These are phyloP conservation scores for Phytophthora kernoviae DNA, from an alignment of 352 stramenopile genomes.

Conservation along the genomic window DNA sequence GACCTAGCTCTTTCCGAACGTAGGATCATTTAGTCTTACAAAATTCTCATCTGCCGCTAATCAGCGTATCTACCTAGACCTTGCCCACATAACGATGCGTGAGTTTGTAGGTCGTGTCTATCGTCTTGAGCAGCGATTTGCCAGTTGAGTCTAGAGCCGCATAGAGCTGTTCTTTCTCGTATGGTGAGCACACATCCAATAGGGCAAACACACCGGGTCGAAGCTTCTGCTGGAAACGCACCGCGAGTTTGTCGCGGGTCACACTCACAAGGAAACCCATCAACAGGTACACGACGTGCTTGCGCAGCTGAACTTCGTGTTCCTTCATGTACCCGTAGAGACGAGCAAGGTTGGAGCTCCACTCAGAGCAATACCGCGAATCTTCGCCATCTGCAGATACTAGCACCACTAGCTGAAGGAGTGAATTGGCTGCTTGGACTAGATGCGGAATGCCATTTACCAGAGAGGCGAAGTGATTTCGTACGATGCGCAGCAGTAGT, in stretches of 20 bases:
- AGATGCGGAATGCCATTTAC: conserved; percentile 70
- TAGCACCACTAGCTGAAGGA: conserved; percentile 73
- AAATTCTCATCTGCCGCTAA: conserved; percentile 18
- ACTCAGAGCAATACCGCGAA: conserved; percentile 47
- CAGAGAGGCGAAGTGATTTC: conserved; percentile 76
- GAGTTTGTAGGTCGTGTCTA: conserved; percentile 88
- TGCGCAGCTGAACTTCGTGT: conserved; percentile 76
- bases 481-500: conserved; percentile 75
- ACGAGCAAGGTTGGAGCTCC: conserved; percentile 84
- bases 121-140: conserved; percentile 86
- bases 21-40: conserved; percentile 35
- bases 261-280: conserved; percentile 69
- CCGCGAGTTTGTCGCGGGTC: conserved; percentile 60
- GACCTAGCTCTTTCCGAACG: conserved; percentile 18
- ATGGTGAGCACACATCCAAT: conserved; percentile 83
- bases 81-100: conserved; percentile 87
- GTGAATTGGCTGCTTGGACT: conserved; percentile 64
- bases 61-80: conserved; percentile 50
- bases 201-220: conserved; percentile 77
- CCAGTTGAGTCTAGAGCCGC: conserved; percentile 77
- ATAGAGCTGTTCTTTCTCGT: conserved; percentile 88
- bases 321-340: conserved; percentile 89
- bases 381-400: conserved; percentile 20
- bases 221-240: conserved; percentile 69
- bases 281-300: conserved; percentile 86